Percentiles rank a stretch among this genome's conserved stretches.
Evolutionary conservation across 2,329 filamentous ascomycete species (phyloP).

Genomic region (Phaeosphaeriaceae sp.): DNA sequence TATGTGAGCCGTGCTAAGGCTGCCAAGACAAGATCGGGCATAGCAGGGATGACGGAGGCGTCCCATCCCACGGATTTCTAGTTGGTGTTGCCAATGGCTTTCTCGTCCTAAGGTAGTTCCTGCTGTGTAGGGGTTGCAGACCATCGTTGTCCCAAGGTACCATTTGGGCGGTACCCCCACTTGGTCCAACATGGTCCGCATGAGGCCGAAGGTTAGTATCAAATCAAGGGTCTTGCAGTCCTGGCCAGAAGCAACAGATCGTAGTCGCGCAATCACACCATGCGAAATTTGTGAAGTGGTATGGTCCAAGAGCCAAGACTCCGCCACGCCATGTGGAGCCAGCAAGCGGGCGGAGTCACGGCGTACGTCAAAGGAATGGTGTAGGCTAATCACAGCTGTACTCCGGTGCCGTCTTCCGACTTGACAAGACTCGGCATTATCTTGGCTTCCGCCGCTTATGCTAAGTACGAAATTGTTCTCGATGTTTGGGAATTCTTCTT

Average conservation of each 20-base stretch:
- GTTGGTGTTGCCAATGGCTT: slow-evolving; percentile 9
- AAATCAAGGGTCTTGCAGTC: slow-evolving; percentile 3
- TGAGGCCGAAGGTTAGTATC: slow-evolving; percentile 10
- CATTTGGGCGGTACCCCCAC: neutral
- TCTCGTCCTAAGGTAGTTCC: slow-evolving; percentile 3
- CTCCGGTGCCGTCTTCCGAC: slow-evolving; percentile 31
- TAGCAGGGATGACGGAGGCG: slow-evolving; percentile 13
- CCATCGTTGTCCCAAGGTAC: slow-evolving; percentile 2
- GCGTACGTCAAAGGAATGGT: slow-evolving; percentile 33
- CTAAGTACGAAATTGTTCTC: slow-evolving; percentile 2
- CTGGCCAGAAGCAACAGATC: neutral
- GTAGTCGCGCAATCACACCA: slow-evolving; percentile 1
- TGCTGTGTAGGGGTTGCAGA: neutral
- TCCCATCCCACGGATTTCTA: slow-evolving; percentile 10
- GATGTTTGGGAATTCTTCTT: neutral
- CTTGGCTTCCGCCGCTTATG: slow-evolving; percentile 30
- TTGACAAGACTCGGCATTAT: slow-evolving; percentile 31
- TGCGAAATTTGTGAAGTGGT: slow-evolving; percentile 4
- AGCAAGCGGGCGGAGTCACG: slow-evolving; percentile 20
- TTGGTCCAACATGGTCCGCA: slow-evolving; percentile 3
- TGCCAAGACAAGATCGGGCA: slow-evolving; percentile 20
- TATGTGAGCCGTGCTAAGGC: slow-evolving; percentile 13
- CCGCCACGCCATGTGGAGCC: slow-evolving; percentile 28
- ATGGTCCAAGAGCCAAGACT: slow-evolving; percentile 28
- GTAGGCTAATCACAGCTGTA: slow-evolving; percentile 25